Evolutionary conservation across 2,329 filamentous ascomycete genomes (phyloP).

Genomic region (Fusarium brachygibbosum): DNA sequence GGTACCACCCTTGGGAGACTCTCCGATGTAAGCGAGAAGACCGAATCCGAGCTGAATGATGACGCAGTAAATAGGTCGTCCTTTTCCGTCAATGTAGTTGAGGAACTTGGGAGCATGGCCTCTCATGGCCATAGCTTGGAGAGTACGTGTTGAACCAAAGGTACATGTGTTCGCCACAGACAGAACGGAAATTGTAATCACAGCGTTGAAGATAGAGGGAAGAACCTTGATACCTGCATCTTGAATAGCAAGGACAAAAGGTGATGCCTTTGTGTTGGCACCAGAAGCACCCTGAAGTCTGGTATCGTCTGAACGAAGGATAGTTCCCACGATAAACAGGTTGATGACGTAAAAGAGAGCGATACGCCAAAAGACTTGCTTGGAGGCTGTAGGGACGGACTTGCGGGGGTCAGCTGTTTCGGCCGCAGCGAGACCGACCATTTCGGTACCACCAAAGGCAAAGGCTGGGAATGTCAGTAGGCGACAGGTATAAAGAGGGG

Average conservation of each 20-base stretch:
- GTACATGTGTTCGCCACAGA: slow-evolving; percentile 93
- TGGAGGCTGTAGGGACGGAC: slow-evolving; percentile 86
- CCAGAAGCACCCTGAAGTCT: slow-evolving; percentile 70
- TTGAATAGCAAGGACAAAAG: slow-evolving; percentile 92
- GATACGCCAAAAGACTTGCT: slow-evolving; percentile 97
- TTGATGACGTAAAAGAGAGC: slow-evolving; percentile 90
- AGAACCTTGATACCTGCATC: slow-evolving; percentile 85
- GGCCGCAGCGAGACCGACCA: slow-evolving; percentile 81
- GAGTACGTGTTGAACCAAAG: slow-evolving; percentile 90
- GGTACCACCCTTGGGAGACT: slow-evolving; percentile 68
- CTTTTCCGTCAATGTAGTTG: slow-evolving; percentile 83
- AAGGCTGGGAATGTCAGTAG: slow-evolving; percentile 57
- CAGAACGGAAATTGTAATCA: slow-evolving; percentile 92
- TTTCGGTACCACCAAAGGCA: slow-evolving; percentile 80
- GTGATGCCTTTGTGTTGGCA: slow-evolving; percentile 80
- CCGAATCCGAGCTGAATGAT: slow-evolving; percentile 75
- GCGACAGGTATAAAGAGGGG: fast-evolving
- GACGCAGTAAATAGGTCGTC: slow-evolving; percentile 83
- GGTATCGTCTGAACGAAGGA: slow-evolving; percentile 79
- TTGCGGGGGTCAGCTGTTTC: slow-evolving; percentile 83
- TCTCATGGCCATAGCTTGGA: slow-evolving; percentile 90
- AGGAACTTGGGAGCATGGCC: slow-evolving; percentile 83
- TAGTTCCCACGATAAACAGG: slow-evolving; percentile 82
- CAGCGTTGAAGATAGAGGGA: slow-evolving; percentile 92
- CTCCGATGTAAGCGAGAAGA: slow-evolving; percentile 82